phyloP scores from a whole-genome alignment of 306 rosid genomes.

The Lathyrus tuberosus region DNA sequence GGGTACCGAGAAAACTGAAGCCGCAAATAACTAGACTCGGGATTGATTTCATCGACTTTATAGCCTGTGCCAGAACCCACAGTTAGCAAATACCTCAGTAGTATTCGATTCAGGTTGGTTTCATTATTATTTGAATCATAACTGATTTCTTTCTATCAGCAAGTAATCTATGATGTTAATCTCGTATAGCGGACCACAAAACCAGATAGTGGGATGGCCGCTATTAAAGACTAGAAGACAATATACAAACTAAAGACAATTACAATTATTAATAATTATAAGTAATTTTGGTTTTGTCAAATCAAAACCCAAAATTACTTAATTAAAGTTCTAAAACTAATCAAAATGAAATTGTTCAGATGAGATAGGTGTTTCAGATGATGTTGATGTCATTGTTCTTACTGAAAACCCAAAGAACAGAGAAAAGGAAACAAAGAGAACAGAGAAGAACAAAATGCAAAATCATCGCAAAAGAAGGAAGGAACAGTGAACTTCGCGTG shows the following conservation, averaged over 20 bases:
- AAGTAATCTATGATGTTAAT: slow-evolving; percentile 1
- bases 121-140: background rate
- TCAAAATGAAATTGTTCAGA: background rate
- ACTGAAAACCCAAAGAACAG: background rate
- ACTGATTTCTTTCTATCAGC: slow-evolving; percentile 18
- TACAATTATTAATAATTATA: too few relatives aligned
- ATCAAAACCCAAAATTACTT: background rate
- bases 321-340: background rate
- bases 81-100: slow-evolving; percentile 43
- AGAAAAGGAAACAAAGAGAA: too few relatives aligned
- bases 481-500: background rate
- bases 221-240: background rate
- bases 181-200: background rate
- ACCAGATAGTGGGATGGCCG: background rate
- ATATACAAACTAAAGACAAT: background rate
- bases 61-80: slow-evolving; percentile 58
- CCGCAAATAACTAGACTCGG: slow-evolving; percentile 69
- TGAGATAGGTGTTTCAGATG: background rate
- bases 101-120: background rate
- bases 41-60: slow-evolving; percentile 68
- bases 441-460: too few relatives aligned
- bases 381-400: background rate
- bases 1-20: slow-evolving; percentile 91
- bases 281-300: background rate
- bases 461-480: background rate